Percentiles rank a stretch among this genome's conserved stretches.
These are phyloP conservation scores for Aspergillus novoparasiticus DNA, from an alignment of 2,329 filamentous ascomycete genomes.

Conservation along the genomic window DNA sequence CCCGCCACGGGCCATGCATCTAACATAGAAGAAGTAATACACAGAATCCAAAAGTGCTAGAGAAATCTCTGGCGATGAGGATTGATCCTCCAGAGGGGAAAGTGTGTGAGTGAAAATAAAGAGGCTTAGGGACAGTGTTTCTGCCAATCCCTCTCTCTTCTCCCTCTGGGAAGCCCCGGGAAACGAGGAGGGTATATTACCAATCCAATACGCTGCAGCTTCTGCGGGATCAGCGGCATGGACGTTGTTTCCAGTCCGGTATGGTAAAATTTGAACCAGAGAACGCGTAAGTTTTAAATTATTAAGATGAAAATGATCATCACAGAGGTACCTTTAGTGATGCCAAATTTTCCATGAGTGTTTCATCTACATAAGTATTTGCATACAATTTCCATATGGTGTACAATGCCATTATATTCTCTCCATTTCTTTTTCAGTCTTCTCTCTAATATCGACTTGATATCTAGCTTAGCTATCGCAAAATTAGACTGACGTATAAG, in stretches of 20 bases:
- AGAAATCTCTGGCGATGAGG: constrained; percentile 15
- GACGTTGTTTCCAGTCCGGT: constrained; percentile 8
- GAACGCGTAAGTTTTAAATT: constrained; percentile 15
- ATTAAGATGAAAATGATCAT: constrained; percentile 10
- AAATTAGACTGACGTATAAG: background rate
- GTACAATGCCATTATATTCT: background rate
- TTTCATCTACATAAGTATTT: constrained; percentile 10
- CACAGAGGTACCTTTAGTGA: constrained; percentile 5
- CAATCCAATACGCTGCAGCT: constrained; percentile 9
- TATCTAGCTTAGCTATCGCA: background rate
- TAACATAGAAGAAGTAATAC: constrained; percentile 21
- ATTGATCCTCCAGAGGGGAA: constrained; percentile 8
- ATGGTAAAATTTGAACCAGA: constrained; percentile 7
- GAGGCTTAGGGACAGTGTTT: constrained; percentile 16
- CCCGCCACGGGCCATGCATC: constrained; percentile 19
- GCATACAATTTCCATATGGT: background rate
- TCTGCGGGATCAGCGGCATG: constrained; percentile 6
- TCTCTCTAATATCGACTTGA: background rate
- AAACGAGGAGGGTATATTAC: constrained; percentile 18
- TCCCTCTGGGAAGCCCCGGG: constrained; percentile 11
- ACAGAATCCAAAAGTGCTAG: constrained; percentile 8
- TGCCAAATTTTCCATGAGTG: constrained; percentile 6
- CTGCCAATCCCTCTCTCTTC: constrained; percentile 16
- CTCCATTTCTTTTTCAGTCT: background rate
- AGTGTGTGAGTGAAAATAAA: constrained; percentile 11